Evolutionary conservation across 495 filamentous ascomycete species (phyloP), one percentile per base, ranked within the genome.

Genomic region (Penicillium pancosmium): DNA sequence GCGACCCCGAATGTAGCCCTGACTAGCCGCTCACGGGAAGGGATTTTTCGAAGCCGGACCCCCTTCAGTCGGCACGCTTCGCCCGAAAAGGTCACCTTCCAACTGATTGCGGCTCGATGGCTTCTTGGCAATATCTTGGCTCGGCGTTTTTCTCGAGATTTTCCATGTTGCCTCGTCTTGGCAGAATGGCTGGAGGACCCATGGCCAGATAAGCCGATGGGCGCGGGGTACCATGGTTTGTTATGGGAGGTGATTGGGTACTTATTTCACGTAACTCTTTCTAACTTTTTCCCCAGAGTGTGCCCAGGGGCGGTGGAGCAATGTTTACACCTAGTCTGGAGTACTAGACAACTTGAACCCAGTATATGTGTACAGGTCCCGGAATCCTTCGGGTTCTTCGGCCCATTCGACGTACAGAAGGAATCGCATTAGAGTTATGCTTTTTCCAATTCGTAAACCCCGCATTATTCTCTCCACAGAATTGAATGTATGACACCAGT

Each of bases 401-500:
- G 21, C 19, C 19, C 46, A 3, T 13, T 48, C 4, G 21, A 27
- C 19, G 19, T 27, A 25, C 46, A 48, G 10, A 10, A 10, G 11
- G 23, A 10, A 27, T 23, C 11, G 21, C 11, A 48, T 48, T 48
- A 48, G 15, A 48, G 46, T 48, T 48, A 48, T 48, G 19, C 3
- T 48, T 48, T 48, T 21, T 48, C 46, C 46, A 48, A 48, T 1
- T 27, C 11, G 12, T 27, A 15, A 48, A 48, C 46, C 46, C 46
- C 46, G 46, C 46, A 27, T 12, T 48, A 23, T 48, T 6, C 27
- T 15, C 46, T 27, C 46, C 46, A 27, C 46, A 48, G 46, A 48
- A 25, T 48, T 23, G 23, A 48, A 48, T 48, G 46, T 27, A 48
- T 48, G 46, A 48, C 46, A 23, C 18, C 18, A 48, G 46, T 31